Percentiles rank a stretch among this genome's conserved stretches.
phyloP scores from a whole-genome alignment of 148 eudicot species.

The Nepenthes mirabilis region DNA sequence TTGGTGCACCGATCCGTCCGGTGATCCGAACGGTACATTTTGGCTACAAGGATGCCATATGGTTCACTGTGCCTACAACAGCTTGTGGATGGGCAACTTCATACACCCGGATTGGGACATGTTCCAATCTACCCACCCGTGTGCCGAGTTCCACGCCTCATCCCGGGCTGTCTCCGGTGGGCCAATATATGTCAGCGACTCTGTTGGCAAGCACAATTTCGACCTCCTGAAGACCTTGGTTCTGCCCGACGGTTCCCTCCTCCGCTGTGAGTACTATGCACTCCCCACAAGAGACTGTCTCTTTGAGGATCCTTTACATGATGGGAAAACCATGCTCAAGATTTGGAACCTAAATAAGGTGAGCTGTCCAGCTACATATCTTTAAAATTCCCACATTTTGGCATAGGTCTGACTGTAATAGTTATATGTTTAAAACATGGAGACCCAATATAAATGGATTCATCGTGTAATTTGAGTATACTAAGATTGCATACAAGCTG shows the following conservation, averaged over 20 bases:
- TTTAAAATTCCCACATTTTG: too few species aligned
- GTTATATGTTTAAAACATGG: too few species aligned
- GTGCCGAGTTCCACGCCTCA: conserved; percentile 93
- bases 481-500: too few species aligned
- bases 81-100: conserved; percentile 95
- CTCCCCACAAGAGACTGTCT: conserved; percentile 79
- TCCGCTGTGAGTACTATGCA: conserved; percentile 67
- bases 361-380: too few species aligned
- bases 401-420: too few species aligned
- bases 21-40: conserved; percentile 84
- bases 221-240: conserved; percentile 53
- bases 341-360: conserved; percentile 95
- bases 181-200: conserved; percentile 80
- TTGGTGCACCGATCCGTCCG: conserved; percentile 91
- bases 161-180: conserved; percentile 92
- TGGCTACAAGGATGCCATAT: conserved; percentile 98
- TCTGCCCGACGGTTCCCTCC: conserved; percentile 70
- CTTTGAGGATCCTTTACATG: conserved; percentile 76
- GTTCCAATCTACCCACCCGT: conserved; percentile 95
- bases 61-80: conserved; percentile 96
- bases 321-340: conserved; percentile 85
- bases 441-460: too few species aligned
- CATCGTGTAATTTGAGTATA: too few species aligned
- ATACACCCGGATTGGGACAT: conserved; percentile 99
- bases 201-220: conserved; percentile 72